phyloP scores from a whole-genome alignment of 305 asterid genomes.

The Fraxinus platypoda region DNA sequence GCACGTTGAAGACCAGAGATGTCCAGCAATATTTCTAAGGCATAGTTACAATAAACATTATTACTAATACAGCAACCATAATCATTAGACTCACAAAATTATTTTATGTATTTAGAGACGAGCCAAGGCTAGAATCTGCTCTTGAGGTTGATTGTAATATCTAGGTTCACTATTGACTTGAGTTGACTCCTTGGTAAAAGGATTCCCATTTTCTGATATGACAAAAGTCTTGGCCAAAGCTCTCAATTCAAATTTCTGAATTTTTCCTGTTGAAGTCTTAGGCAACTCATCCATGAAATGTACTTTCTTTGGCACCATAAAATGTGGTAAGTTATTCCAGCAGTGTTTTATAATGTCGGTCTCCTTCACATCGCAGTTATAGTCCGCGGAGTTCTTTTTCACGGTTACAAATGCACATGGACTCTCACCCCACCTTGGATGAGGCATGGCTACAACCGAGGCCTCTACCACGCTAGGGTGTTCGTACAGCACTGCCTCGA shows the following conservation, averaged over 20 bases:
- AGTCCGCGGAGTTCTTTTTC: background rate
- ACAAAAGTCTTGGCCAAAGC: slow-evolving; percentile 43
- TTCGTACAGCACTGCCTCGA: slow-evolving; percentile 15
- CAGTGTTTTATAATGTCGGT: slow-evolving; percentile 53
- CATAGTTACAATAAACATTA: background rate
- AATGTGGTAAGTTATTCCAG: slow-evolving; percentile 46
- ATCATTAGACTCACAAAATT: background rate
- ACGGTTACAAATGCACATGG: slow-evolving; percentile 30
- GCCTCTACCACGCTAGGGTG: slow-evolving; percentile 27
- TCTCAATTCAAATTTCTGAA: slow-evolving; percentile 60
- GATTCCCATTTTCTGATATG: slow-evolving; percentile 17
- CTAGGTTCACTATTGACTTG: slow-evolving; percentile 24
- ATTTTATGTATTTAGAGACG: slow-evolving; percentile 32
- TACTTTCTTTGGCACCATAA: slow-evolving; percentile 75
- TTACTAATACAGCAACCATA: background rate
- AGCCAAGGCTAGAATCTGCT: slow-evolving; percentile 49
- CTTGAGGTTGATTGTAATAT: slow-evolving; percentile 28
- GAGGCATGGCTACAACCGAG: slow-evolving; percentile 29
- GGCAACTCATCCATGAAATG: slow-evolving; percentile 55
- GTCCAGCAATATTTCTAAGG: background rate
- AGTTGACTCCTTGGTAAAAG: background rate
- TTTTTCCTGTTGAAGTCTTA: slow-evolving; percentile 57
- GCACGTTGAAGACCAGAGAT: background rate
- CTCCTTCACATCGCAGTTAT: background rate
- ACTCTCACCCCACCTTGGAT: slow-evolving; percentile 30